A percentile compares a stretch with the other conserved stretches of the same genome.
Evolutionary conservation across 2,329 filamentous ascomycete genomes (phyloP).

Genomic region (Fusarium zealandicum): DNA sequence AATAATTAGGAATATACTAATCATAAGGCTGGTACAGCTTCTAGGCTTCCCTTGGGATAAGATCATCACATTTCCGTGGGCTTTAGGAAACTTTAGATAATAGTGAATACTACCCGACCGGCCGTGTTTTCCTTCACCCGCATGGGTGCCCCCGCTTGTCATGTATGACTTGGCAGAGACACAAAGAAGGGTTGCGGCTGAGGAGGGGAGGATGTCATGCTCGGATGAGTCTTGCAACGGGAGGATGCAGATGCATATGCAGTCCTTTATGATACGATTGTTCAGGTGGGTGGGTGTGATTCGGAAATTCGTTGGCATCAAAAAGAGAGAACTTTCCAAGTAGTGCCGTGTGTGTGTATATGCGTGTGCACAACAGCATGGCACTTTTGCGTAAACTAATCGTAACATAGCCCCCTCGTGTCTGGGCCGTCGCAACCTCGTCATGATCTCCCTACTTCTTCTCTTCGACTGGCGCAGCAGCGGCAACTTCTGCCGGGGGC

Average conservation of each 20-base stretch:
- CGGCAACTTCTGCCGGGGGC: conserved; percentile 20
- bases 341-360: neutral
- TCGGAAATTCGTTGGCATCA: conserved; percentile 4
- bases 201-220: too few relatives aligned
- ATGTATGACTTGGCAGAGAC: too few relatives aligned
- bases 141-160: too few relatives aligned
- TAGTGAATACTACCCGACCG: too few relatives aligned
- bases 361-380: neutral
- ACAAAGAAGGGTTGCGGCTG: too few relatives aligned
- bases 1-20: too few relatives aligned
- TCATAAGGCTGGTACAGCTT: too few relatives aligned
- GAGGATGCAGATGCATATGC: neutral
- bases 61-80: too few relatives aligned
- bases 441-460: conserved; percentile 22
- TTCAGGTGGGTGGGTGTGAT: neutral
- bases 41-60: too few relatives aligned
- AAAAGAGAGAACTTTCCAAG: neutral
- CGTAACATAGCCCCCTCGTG: conserved; percentile 4
- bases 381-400: conserved; percentile 18
- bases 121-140: too few relatives aligned
- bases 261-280: neutral
- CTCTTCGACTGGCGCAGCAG: conserved; percentile 23
- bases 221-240: conserved; percentile 6
- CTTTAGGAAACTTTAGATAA: too few relatives aligned
- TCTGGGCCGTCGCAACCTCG: conserved; percentile 3